phyloP scores from a whole-genome alignment of 768 basidiomycete species.

The Boletus eberwhitei region DNA sequence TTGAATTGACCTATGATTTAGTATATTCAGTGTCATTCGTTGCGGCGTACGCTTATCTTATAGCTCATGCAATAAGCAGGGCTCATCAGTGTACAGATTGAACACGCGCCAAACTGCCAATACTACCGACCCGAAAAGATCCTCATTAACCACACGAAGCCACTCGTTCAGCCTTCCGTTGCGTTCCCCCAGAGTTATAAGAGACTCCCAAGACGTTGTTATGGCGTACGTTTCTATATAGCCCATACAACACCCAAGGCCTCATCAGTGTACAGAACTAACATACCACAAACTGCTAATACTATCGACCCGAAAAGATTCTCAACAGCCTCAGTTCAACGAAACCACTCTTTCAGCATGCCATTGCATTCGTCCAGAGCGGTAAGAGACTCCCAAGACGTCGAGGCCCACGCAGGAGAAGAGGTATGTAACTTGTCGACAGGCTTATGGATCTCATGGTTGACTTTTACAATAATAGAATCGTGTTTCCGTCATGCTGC shows the following conservation, averaged over 20 bases:
- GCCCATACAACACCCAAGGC: background rate
- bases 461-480: no score
- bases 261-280: slow-evolving; percentile 42
- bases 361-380: background rate
- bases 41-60: slow-evolving; percentile 20
- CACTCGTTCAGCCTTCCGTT: background rate
- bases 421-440: background rate
- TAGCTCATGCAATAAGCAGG: background rate
- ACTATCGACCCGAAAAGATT: slow-evolving; percentile 29
- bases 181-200: background rate
- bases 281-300: slow-evolving; percentile 44
- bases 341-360: background rate
- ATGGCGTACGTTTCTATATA: slow-evolving; percentile 44
- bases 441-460: no score
- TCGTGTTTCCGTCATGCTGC: background rate
- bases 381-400: background rate
- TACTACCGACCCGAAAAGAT: slow-evolving; percentile 29
- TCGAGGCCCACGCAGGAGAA: background rate
- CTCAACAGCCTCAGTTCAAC: background rate
- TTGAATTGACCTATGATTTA: slow-evolving; percentile 19
- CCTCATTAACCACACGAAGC: background rate
- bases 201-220: background rate
- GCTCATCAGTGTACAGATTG: slow-evolving; percentile 39
- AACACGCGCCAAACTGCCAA: slow-evolving; percentile 48
- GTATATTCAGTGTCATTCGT: slow-evolving; percentile 67